phyloP scores from a whole-genome alignment of 352 stramenopile species.

The Phytophthora crassamura region DNA sequence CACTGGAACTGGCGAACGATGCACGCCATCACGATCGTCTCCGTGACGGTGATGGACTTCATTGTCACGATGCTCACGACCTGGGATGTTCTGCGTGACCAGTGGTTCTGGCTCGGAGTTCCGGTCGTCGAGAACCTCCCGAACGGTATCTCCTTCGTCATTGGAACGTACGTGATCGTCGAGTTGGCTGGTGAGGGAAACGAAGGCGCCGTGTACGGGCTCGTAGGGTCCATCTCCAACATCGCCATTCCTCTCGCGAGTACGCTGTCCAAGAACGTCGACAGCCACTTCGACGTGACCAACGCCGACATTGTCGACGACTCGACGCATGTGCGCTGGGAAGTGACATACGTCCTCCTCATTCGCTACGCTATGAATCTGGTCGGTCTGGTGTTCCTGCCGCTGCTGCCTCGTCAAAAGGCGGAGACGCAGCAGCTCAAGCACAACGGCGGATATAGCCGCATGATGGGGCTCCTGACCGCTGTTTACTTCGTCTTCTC shows the following conservation, averaged over 20 bases:
- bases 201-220: conserved; percentile 52
- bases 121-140: conserved; percentile 45
- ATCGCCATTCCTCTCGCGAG: conserved; percentile 46
- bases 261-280: conserved; percentile 50
- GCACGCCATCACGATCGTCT: conserved; percentile 33
- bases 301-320: conserved; percentile 53
- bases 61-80: conserved; percentile 41
- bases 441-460: conserved; percentile 40
- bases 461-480: conserved; percentile 41
- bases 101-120: conserved; percentile 59
- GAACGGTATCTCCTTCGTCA: conserved; percentile 48
- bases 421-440: conserved; percentile 50
- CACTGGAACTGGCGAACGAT: conserved; percentile 49
- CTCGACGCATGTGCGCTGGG: conserved; percentile 37
- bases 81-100: conserved; percentile 48
- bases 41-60: conserved; percentile 41
- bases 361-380: conserved; percentile 49
- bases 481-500: conserved; percentile 37
- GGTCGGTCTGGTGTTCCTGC: conserved; percentile 37
- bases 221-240: conserved; percentile 55
- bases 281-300: conserved; percentile 46
- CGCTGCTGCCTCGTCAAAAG: conserved; percentile 54
- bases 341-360: conserved; percentile 50
- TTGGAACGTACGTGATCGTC: conserved; percentile 51
- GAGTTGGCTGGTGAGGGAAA: conserved; percentile 54